These are phyloP conservation scores for Diplosphaera chodatii DNA, from an alignment of 139 green algal genomes.

Conservation along the genomic window DNA sequence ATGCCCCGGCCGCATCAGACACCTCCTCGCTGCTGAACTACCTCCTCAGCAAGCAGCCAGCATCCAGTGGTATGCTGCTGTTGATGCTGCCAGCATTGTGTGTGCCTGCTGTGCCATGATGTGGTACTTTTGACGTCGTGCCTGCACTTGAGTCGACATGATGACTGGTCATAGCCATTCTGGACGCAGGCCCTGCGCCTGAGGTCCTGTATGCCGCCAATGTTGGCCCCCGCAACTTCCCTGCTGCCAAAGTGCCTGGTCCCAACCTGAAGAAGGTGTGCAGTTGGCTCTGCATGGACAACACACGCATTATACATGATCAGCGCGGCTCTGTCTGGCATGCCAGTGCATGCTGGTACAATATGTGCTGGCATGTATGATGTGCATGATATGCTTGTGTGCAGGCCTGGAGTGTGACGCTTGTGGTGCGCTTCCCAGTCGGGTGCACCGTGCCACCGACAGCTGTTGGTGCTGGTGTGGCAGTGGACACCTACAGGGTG, in stretches of 20 bases:
- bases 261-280: neutral
- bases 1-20: neutral
- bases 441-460: neutral
- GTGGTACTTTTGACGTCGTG: no score
- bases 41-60: neutral
- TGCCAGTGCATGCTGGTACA: no score
- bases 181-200: neutral
- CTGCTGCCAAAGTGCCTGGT: neutral
- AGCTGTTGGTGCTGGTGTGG: neutral
- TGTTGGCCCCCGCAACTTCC: neutral
- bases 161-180: no score
- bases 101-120: no score
- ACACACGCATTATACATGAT: no score
- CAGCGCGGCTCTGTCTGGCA: no score
- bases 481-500: neutral
- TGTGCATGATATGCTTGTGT: neutral
- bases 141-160: no score
- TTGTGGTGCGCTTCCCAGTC: neutral
- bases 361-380: no score
- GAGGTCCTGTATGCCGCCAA: neutral
- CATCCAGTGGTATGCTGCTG: neutral
- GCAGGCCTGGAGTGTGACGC: neutral
- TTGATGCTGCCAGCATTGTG: no score
- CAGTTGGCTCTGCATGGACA: no score
- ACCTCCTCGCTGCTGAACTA: neutral